Evolutionary conservation across 1,139 yeast species (phyloP), one percentile per base, ranked within the genome.

Genomic region (Sugiyamaella novakii): DNA sequence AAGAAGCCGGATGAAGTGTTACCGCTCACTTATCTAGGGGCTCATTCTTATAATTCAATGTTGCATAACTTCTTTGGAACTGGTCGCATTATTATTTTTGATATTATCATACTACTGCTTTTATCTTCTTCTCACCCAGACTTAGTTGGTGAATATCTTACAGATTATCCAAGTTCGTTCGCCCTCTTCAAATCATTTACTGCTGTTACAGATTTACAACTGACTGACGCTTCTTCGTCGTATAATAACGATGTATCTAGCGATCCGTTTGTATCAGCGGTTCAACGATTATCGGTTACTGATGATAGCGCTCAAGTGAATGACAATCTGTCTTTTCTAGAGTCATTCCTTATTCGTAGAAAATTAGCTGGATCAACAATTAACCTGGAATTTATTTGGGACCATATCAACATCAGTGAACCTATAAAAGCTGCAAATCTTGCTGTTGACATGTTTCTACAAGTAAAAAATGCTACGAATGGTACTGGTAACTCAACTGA

Each of bases 21-120:
- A 4, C 15, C 45, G 14, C 19, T 57, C 18, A 50, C 62, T 8
- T 31, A 25, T 5, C 46, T 46, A 6, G 66, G 65, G 2, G 45
- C 57, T 18, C 54, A 47, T 34, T 38, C 53, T 2, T 28, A 57
- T 8, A 46, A 53, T 19, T 51, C 53, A 22, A 40, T 51, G 17
- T 49, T 61, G 27, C 49, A 49, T 34, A 63, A 59, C 34, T 51
- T 45, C 12, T 50, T 55, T 10, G 28, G 49, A 3, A 49, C 55
- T 3, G 48, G 54, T 5, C 45, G 57, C 24, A 43, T 51, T 18
- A 38, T 58, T 6, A 46, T 52, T 4, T 43, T 58, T 18, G 65
- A 61, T 38, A 33, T 59, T 15, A 48, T 63, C 6, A 25, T 56
- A 3, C 42, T 57, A 15, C 47, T 59, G 8, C 45, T 63, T 22